Evolutionary conservation across 148 eudicot species (phyloP).

Genomic region (Chenopodium quinoa): DNA sequence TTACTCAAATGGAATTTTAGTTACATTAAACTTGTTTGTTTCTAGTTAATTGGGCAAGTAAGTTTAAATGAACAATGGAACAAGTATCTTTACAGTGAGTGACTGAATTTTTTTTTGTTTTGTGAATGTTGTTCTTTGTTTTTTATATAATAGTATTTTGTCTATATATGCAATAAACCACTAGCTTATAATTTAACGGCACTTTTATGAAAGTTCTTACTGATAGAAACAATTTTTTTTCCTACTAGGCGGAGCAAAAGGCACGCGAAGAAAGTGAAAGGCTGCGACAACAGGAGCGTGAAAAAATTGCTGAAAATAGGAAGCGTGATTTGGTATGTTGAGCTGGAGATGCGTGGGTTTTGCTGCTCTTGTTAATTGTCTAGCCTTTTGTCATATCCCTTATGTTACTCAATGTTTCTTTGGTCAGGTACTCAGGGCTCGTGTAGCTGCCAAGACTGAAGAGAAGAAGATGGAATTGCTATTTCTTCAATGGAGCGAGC

Average conservation of each 20-base stretch:
- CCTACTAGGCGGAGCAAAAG: slow-evolving; percentile 74
- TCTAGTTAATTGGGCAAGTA: too few relatives aligned
- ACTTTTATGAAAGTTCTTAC: neutral
- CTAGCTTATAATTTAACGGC: too few relatives aligned
- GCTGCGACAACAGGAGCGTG: slow-evolving; percentile 92
- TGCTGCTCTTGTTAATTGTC: neutral
- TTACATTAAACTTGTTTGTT: too few relatives aligned
- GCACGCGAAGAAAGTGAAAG: slow-evolving; percentile 95
- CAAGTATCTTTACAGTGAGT: too few relatives aligned
- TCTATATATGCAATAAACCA: too few relatives aligned
- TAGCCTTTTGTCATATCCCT: neutral
- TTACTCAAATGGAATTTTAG: too few relatives aligned
- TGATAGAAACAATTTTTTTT: neutral
- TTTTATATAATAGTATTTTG: too few relatives aligned
- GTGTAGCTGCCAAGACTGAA: slow-evolving; percentile 96
- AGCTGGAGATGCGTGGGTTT: neutral
- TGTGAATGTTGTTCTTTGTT: too few relatives aligned
- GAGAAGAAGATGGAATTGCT: slow-evolving; percentile 92
- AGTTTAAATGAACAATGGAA: too few relatives aligned
- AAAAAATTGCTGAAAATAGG: slow-evolving; percentile 81
- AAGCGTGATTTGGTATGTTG: slow-evolving; percentile 82
- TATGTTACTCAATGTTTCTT: slow-evolving; percentile 14
- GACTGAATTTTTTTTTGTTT: too few relatives aligned
- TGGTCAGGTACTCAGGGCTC: slow-evolving; percentile 73
- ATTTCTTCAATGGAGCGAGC: slow-evolving; percentile 97